Percentiles rank a stretch among this genome's conserved stretches.
Conservation (phyloP, 2,329 filamentous ascomycete genomes). For the Diaporthe aspalathi region DNA sequence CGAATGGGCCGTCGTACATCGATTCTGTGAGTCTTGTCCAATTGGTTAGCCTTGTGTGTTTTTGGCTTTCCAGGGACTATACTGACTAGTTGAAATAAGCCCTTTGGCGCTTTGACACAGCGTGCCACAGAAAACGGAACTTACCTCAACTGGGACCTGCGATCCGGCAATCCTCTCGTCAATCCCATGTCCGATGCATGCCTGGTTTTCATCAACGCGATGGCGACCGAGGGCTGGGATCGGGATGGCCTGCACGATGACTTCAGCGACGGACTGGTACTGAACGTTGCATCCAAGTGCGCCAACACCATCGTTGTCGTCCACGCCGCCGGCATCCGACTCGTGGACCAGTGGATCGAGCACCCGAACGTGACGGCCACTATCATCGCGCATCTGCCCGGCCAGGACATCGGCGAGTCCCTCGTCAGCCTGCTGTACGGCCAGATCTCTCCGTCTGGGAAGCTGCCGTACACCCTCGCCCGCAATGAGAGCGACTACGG, state of each 20-base stretch:
- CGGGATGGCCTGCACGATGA: slow-evolving; percentile 75
- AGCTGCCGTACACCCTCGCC: slow-evolving; percentile 72
- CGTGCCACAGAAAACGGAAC: slow-evolving; percentile 65
- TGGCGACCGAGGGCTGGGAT: slow-evolving; percentile 82
- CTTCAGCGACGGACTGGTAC: slow-evolving; percentile 69
- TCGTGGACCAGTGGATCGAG: slow-evolving; percentile 73
- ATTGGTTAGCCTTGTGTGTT: slow-evolving; percentile 42
- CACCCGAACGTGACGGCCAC: slow-evolving; percentile 74
- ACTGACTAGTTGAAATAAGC: slow-evolving; percentile 52
- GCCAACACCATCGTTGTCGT: slow-evolving; percentile 72
- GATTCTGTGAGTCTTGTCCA: slow-evolving; percentile 52
- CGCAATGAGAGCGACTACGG: slow-evolving; percentile 66
- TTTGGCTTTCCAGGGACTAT: background rate
- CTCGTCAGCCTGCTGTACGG: slow-evolving; percentile 70
- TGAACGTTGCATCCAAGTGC: slow-evolving; percentile 69
- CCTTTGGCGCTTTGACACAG: slow-evolving; percentile 68
- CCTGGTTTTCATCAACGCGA: slow-evolving; percentile 73
- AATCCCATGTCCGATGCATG: slow-evolving; percentile 70
- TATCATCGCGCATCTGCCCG: slow-evolving; percentile 72
- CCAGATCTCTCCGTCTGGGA: slow-evolving; percentile 63
- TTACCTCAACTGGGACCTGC: slow-evolving; percentile 68
- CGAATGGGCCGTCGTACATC: slow-evolving; percentile 62
- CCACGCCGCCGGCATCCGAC: slow-evolving; percentile 70
- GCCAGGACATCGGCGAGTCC: slow-evolving; percentile 72
- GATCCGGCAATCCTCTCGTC: slow-evolving; percentile 56